phyloP scores from a whole-genome alignment of 257 asterid species.

The Fraxinus excelsior region DNA sequence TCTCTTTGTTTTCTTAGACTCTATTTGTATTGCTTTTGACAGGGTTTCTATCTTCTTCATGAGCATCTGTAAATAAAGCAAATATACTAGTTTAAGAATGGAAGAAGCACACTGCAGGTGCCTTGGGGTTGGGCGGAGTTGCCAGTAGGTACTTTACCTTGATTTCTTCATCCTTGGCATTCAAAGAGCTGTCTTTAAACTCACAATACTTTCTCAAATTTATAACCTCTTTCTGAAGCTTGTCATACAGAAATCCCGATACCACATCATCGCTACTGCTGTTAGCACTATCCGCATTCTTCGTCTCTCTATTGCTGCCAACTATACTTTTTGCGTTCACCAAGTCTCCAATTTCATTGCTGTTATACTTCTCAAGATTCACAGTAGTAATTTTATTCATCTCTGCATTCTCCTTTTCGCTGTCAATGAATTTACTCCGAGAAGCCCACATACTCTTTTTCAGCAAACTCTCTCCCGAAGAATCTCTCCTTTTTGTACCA shows the following conservation, averaged over 20 bases:
- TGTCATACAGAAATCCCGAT: conserved; percentile 79
- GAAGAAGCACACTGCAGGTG: conserved; percentile 6
- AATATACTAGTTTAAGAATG: conserved; percentile 1
- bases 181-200: conserved; percentile 51
- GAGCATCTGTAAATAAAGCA: conserved; percentile 49
- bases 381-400: conserved; percentile 36
- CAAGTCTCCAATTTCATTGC: conserved; percentile 30
- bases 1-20: conserved; percentile 67
- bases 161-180: conserved; percentile 72
- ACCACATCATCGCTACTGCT: conserved; percentile 54
- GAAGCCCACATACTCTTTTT: conserved; percentile 67
- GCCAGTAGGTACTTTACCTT: conserved; percentile 44
- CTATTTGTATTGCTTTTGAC: conserved; percentile 70
- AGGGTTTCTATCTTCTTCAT: conserved; percentile 66
- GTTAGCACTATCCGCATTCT: conserved; percentile 26
- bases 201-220: conserved; percentile 65
- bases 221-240: conserved; percentile 86
- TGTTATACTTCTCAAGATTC: conserved; percentile 22
- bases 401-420: conserved; percentile 69
- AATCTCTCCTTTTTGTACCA: conserved; percentile 34
- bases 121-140: background rate
- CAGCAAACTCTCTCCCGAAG: conserved; percentile 42
- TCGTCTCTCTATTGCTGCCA: background rate
- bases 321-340: conserved; percentile 27
- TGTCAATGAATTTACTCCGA: conserved; percentile 46